These are phyloP conservation scores for Neurospora sp. DNA, from an alignment of 495 filamentous ascomycete genomes.

Conservation along the genomic window DNA sequence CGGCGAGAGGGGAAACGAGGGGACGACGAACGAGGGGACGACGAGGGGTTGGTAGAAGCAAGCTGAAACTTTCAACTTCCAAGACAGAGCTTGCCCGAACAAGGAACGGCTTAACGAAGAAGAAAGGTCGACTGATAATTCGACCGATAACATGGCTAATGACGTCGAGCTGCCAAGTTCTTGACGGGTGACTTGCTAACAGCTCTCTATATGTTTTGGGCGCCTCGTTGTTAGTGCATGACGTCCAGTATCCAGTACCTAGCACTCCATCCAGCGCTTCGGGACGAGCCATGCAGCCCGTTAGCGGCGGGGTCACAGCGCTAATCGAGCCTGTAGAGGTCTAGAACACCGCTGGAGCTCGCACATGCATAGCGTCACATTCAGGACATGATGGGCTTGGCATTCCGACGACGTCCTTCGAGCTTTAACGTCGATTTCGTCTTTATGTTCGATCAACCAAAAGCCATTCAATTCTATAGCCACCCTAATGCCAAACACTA, in stretches of 20 bases:
- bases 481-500: rapidly evolving
- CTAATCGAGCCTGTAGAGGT: background rate
- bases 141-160: background rate
- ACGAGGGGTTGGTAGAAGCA: background rate
- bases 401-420: background rate
- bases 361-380: background rate
- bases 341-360: background rate
- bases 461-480: background rate
- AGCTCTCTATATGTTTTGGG: rapidly evolving
- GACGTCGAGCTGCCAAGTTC: background rate
- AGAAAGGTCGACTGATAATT: background rate
- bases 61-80: background rate
- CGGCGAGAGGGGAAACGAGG: background rate
- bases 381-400: background rate
- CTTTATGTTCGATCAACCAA: background rate
- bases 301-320: background rate
- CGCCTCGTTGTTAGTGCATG: background rate
- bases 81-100: background rate
- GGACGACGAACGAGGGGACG: background rate
- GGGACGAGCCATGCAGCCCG: background rate
- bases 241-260: rapidly evolving
- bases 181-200: background rate
- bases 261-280: background rate
- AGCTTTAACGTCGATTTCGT: background rate
- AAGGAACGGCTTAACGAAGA: background rate